Percentiles rank a stretch among this genome's conserved stretches.
Conservation (phyloP, 768 basidiomycete genomes). For the Auricularia cornea region DNA sequence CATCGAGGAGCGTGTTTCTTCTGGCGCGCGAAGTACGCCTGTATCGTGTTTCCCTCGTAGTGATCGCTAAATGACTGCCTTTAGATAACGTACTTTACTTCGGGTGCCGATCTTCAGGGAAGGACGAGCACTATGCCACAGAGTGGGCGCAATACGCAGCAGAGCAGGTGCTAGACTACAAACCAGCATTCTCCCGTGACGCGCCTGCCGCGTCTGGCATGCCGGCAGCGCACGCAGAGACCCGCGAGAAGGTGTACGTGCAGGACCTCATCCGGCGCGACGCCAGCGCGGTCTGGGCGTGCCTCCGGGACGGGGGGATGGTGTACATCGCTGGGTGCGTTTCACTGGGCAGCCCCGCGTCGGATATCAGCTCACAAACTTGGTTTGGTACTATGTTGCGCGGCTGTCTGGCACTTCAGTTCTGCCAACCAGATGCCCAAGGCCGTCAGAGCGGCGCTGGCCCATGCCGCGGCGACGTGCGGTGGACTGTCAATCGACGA, state of each 20-base stretch:
- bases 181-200: conserved; percentile 77
- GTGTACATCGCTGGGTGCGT: conserved; percentile 88
- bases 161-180: conserved; percentile 43
- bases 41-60: conserved; percentile 3
- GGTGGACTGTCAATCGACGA: conserved; percentile 45
- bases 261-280: conserved; percentile 75
- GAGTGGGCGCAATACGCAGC: conserved; percentile 57
- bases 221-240: conserved; percentile 26
- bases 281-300: conserved; percentile 52
- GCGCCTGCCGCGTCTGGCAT: conserved; percentile 28
- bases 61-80: neutral
- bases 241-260: conserved; percentile 69
- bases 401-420: conserved; percentile 30
- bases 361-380: neutral
- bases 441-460: conserved; percentile 70
- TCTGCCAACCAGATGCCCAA: conserved; percentile 96
- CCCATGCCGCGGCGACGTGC: conserved; percentile 36
- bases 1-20: conserved; percentile 63
- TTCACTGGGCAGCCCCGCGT: neutral
- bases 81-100: conserved; percentile 82
- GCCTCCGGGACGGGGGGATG: conserved; percentile 35
- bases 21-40: conserved; percentile 43
- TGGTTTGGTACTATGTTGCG: conserved; percentile 2
- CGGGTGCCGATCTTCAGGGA: conserved; percentile 67
- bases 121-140: conserved; percentile 70